These are phyloP conservation scores for Ensete ventricosum DNA, from an alignment of 176 grass and related monocot genomes.

Conservation along the genomic window DNA sequence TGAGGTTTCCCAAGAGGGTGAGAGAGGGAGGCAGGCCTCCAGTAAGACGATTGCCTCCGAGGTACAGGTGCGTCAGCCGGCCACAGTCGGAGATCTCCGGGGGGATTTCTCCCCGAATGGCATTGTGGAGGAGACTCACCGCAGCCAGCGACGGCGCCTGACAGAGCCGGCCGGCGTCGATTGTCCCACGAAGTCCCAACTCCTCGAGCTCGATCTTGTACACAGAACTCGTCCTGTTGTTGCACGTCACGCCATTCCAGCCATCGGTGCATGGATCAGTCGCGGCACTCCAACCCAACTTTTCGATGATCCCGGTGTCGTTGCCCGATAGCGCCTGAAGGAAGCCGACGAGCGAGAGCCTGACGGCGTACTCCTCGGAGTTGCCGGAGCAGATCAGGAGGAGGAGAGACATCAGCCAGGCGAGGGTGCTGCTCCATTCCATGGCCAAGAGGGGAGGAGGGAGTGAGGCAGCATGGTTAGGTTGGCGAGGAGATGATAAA, in stretches of 20 bases:
- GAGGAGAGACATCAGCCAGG: not conserved
- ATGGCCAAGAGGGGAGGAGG: not conserved
- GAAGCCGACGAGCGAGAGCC: slow-evolving; percentile 24
- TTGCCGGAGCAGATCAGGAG: not conserved
- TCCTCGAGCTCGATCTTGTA: not conserved
- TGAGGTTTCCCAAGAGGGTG: not conserved
- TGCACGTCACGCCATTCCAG: slow-evolving; percentile 13
- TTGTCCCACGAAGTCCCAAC: slow-evolving; percentile 18
- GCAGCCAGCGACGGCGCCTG: slow-evolving; percentile 5
- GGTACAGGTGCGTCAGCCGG: slow-evolving; percentile 10
- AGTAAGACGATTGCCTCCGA: slow-evolving; percentile 26
- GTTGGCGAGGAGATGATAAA: not conserved
- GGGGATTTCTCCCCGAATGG: slow-evolving; percentile 24
- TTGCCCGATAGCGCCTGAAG: slow-evolving; percentile 20
- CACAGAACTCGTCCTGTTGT: not conserved
- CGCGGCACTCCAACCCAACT: slow-evolving; percentile 19
- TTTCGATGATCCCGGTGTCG: not conserved
- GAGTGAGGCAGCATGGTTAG: not conserved
- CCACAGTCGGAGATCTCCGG: slow-evolving; percentile 19
- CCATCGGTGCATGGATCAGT: slow-evolving; percentile 18
- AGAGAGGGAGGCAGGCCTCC: slow-evolving; percentile 32
- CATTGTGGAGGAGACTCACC: slow-evolving; percentile 20
- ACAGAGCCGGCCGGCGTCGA: slow-evolving; percentile 35
- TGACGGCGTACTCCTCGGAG: not conserved
- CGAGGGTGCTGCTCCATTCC: not conserved